These are phyloP conservation scores for Decorospora gaudefroyi DNA, from an alignment of 2,329 filamentous ascomycete genomes.

Conservation along the genomic window DNA sequence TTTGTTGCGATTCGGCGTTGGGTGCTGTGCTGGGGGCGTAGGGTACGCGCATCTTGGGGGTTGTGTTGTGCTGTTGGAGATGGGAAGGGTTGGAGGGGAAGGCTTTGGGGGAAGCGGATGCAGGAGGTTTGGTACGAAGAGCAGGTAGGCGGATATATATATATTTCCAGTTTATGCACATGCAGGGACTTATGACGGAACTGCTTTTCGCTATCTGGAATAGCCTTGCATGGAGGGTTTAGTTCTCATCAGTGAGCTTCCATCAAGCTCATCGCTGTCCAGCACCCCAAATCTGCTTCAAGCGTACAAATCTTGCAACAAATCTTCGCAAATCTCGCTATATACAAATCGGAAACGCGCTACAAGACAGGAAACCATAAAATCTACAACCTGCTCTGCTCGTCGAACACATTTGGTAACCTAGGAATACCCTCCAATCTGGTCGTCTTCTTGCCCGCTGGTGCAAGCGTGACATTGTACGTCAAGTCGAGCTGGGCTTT, in stretches of 20 bases:
- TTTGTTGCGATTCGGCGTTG: conserved; percentile 53
- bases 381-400: conserved; percentile 32
- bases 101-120: not conserved
- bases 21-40: conserved; percentile 58
- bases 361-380: conserved; percentile 12
- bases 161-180: conserved; percentile 3
- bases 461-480: conserved; percentile 64
- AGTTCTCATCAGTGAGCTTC: not conserved
- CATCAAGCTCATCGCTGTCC: too few species aligned
- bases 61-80: conserved; percentile 5
- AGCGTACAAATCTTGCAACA: not conserved
- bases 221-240: not conserved
- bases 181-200: conserved; percentile 7
- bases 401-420: conserved; percentile 37
- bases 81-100: conserved; percentile 6
- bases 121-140: not conserved
- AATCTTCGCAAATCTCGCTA: conserved; percentile 12
- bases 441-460: conserved; percentile 41
- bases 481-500: conserved; percentile 63
- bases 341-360: conserved; percentile 18
- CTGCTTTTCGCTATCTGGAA: conserved; percentile 10
- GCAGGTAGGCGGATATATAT: conserved; percentile 6
- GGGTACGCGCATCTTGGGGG: conserved; percentile 59
- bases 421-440: conserved; percentile 41
- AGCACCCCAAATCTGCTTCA: not conserved